phyloP scores from a whole-genome alignment of 352 stramenopile genomes.

The Phytophthora kernoviae region DNA sequence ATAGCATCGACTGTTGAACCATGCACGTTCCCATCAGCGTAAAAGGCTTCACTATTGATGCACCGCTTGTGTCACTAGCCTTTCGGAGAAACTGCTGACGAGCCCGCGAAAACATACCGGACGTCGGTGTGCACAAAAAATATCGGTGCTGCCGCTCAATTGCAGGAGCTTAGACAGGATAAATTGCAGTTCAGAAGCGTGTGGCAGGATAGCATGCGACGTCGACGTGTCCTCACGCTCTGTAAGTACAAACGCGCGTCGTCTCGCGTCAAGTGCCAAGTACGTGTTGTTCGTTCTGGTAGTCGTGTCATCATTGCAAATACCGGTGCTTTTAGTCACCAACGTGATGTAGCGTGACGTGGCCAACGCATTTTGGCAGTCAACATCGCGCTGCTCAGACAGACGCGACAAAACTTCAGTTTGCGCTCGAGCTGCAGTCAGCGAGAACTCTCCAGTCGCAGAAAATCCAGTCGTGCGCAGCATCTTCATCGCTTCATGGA shows the following conservation, averaged over 20 bases:
- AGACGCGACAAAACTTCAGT: conserved; percentile 33
- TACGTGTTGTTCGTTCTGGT: conserved; percentile 14
- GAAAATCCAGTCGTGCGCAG: conserved; percentile 8
- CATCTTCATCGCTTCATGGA: conserved; percentile 29
- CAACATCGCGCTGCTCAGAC: conserved; percentile 26
- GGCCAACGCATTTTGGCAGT: conserved; percentile 23
- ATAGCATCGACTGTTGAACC: conserved; percentile 36
- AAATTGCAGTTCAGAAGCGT: conserved; percentile 12
- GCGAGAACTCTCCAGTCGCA: conserved; percentile 21
- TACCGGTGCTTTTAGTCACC: conserved; percentile 9
- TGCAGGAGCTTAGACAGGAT: conserved; percentile 11
- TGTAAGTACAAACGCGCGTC: conserved; percentile 34
- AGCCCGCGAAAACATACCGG: conserved; percentile 11
- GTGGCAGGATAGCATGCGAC: conserved; percentile 3
- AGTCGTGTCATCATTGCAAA: neutral
- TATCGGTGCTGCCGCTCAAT: conserved; percentile 3
- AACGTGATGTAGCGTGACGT: conserved; percentile 22
- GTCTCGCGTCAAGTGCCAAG: conserved; percentile 28
- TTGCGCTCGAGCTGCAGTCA: conserved; percentile 29
- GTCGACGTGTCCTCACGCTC: conserved; percentile 3
- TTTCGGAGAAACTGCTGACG: conserved; percentile 25
- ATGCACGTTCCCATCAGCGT: conserved; percentile 37
- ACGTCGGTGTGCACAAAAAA: conserved; percentile 31
- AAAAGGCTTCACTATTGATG: conserved; percentile 17
- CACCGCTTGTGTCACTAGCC: neutral